Evolutionary conservation across 1,139 yeast species (phyloP), one percentile per base, ranked within the genome.

Genomic region (Saccharomyces hybrid): DNA sequence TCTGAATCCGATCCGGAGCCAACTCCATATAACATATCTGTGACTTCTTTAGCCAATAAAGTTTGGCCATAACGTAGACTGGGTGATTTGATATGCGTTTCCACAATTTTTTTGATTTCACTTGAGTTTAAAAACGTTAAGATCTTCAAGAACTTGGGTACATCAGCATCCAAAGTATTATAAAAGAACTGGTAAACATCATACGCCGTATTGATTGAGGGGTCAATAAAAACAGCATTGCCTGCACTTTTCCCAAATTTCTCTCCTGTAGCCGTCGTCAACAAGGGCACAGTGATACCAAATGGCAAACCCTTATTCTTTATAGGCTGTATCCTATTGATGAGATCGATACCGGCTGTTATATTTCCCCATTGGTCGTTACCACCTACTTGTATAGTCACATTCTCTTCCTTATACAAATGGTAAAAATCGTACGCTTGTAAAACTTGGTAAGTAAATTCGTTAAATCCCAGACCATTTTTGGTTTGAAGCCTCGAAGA

Each of bases 301-400:
- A 72, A 88, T 0, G 84, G 79, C 56, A 62, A 66, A 19, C 49
- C 60, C 63, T 55, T 61, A 4, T 60, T 61, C 47, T 62, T 66
- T 25, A 60, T 59, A 47, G 70, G 71, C 50, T 72, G 75, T 53
- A 88, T 70, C 60, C 97, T 75, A 1, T 86, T 77, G 48, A 93
- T 89, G 56, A 95, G 75, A 66, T 93, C 99, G 51, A 88, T 81
- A 0, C 99, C 99, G 0, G 98, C 98, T 5, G 96, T 89, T 58
- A 95, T 95, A 65, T 93, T 93, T 1, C 99, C 99, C 93, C 97
- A 93, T 71, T 93, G 99, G 68, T 93, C 99, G 67, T 87, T 90
- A 7, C 99, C 99, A 14, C 99, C 99, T 27, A 95, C 82, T 72
- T 93, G 97, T 38, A 90, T 71, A 51, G 78, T 76, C 47, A 93